Base-by-base conservation (phyloP, 768 basidiomycete genomes). In the Collybia nuda region DNA sequence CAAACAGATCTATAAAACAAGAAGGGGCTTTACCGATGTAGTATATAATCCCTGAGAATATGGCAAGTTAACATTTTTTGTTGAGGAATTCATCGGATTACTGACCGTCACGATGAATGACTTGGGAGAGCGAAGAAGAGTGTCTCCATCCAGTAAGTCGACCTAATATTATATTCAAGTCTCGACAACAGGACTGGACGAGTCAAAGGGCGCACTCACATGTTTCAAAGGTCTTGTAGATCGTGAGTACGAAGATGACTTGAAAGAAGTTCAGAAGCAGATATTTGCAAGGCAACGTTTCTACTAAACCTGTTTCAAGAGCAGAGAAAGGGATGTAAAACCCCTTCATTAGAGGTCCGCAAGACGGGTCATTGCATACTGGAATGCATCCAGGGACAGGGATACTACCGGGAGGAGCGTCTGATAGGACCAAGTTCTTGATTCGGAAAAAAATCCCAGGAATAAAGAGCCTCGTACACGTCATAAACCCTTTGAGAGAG, bases 11-110 rank as follows among this genome's bases (percentile, higher is more conserved):
- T 29, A 8, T 18, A 26, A 22, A 26, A 17, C 15, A 17, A 26
- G 14, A 15, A 44, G 15, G 41, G 39, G 26, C 17, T 60, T 54
- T n/a, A 65, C 64, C 62, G 40, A 63, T 28, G 46, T 65, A 65
- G 45, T 65, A 65, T 6, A 63, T 50, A 22, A 65, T 29, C 28
- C 63, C 63, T 57, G 51, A 11, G 48, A 42, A 11, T 43, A 52
- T 17, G 1, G 29, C 11, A 19, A 21, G 19, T 48, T 22, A 40
- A 21, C 6, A 22, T 37, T 23, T 40, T 23, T 19, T 19, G 23
- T 37, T 12, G 46, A 18, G n/a, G 17, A 39, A 17, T 17, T n/a
- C 11, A n/a, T 23, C 17, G 47, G 41, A 24, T 46, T 29, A 52
- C 56, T 11, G 28, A 28, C 28, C 58, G 43, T 60, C 58, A n/a